Evolutionary conservation across 805 yeast species (phyloP), one percentile per base, ranked within the genome.

Genomic region (Nakazawaea populi): DNA sequence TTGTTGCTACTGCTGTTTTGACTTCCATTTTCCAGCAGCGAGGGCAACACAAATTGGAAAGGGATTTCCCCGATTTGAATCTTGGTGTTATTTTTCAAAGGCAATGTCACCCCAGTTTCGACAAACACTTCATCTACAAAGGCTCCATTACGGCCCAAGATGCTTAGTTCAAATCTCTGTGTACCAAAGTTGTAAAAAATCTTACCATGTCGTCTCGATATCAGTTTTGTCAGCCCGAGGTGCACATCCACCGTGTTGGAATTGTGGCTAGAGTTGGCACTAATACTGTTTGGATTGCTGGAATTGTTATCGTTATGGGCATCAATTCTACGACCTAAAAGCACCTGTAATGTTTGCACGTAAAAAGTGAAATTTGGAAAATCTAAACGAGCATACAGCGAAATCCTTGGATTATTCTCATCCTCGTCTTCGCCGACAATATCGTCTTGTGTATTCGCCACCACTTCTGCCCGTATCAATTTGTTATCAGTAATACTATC

Each of bases 141-240:
- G 2, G 97, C 97, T 38, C 99, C 99, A 65, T 94, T 94, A 58
- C 96, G 78, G 18, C 99, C 99, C 58, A 91, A 74, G 1, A 94
- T 90, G 7, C 95, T 84, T 43, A 94, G 71, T 67, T 94, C 99
- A 62, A 94, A 94, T 56, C 96, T 71, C 64, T 92, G 98, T 4
- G 95, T 90, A 4, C 97, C 98, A 68, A 94, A 94, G 64, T 94
- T 94, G 71, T 92, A 94, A 65, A 91, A 92, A 12, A 94, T 92
- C 67, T 89, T 91, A 4, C 98, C 99, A 67, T 94, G 99, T 53
- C 89, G 76, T 62, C 99, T 73, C 5, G 97, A 89, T 14, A 94
- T 89, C 8, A 97, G 96, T 70, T 94, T 94, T 41, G 91, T 87
- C 11, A 88, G 82, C 8, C 97, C 96, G 42, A 94, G 69, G 70